Conservation (phyloP, 192 early-diverging fungal genomes). For the Blastocladiella britannica region DNA sequence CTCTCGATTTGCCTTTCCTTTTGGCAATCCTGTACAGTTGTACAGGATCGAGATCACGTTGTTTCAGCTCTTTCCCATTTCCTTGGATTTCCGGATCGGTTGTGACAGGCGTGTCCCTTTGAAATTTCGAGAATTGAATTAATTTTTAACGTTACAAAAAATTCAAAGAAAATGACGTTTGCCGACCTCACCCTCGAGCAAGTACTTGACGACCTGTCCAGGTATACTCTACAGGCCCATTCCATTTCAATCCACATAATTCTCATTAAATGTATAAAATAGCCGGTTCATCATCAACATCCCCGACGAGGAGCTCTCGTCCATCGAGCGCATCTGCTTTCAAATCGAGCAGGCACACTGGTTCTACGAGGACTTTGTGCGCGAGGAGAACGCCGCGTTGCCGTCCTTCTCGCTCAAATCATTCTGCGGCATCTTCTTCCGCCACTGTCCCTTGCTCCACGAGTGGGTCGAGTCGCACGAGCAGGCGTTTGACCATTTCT, state of each 20-base stretch:
- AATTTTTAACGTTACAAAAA: no score
- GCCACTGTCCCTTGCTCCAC: constrained; percentile 70
- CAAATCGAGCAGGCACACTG: constrained; percentile 98
- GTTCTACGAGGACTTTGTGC: constrained; percentile 98
- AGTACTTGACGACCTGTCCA: constrained; percentile 72
- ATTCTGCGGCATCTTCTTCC: constrained; percentile 64
- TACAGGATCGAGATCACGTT: no score
- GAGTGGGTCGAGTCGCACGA: constrained; percentile 79
- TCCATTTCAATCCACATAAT: neutral
- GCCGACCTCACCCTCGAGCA: constrained; percentile 50
- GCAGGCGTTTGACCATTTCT: constrained; percentile 69
- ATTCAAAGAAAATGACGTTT: constrained; percentile 26
- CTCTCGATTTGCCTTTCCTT: no score
- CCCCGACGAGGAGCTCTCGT: constrained; percentile 76
- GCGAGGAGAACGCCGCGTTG: constrained; percentile 56
- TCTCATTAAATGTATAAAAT: neutral
- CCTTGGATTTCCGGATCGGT: no score
- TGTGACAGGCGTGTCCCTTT: no score
- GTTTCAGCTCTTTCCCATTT: no score
- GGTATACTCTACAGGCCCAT: constrained; percentile 16
- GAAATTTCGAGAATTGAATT: no score
- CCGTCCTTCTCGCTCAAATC: constrained; percentile 69
- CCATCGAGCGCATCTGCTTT: constrained; percentile 92
- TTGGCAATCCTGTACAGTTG: no score
- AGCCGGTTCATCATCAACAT: constrained; percentile 98